These are phyloP conservation scores for Hansenula lynferdii DNA, from an alignment of 1,139 yeast species.

Conservation along the genomic window DNA sequence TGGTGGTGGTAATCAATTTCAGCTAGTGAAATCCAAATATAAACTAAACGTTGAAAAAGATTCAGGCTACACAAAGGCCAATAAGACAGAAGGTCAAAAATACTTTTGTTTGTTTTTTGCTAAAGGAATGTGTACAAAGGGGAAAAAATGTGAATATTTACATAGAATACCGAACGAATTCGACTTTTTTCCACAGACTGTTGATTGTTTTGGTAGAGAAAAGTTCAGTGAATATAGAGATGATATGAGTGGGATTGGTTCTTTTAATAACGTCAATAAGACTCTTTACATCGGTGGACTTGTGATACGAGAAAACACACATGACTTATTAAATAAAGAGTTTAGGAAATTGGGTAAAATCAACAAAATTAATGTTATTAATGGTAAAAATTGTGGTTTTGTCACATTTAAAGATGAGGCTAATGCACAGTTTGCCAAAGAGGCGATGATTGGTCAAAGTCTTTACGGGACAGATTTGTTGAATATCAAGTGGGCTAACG, in stretches of 20 bases:
- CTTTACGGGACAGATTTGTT: slow-evolving; percentile 51
- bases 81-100: slow-evolving; percentile 27
- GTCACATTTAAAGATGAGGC: slow-evolving; percentile 63
- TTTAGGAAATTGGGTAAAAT: slow-evolving; percentile 78
- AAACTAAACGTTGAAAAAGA: slow-evolving; percentile 60
- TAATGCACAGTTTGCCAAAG: slow-evolving; percentile 91
- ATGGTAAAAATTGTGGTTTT: slow-evolving; percentile 70
- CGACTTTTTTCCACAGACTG: slow-evolving; percentile 50
- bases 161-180: slow-evolving; percentile 67
- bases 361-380: slow-evolving; percentile 60
- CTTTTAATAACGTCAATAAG: slow-evolving; percentile 62
- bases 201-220: slow-evolving; percentile 93
- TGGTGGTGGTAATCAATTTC: slow-evolving; percentile 52
- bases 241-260: slow-evolving; percentile 94
- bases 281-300: slow-evolving; percentile 80
- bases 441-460: slow-evolving; percentile 84
- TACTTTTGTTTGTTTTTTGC: slow-evolving; percentile 80
- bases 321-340: slow-evolving; percentile 40
- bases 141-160: slow-evolving; percentile 66
- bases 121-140: slow-evolving; percentile 80
- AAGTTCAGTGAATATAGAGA: slow-evolving; percentile 79
- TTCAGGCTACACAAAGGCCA: slow-evolving; percentile 74
- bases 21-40: slow-evolving; percentile 41
- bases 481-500: slow-evolving; percentile 83
- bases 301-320: slow-evolving; percentile 32